phyloP scores from a whole-genome alignment of 2,329 filamentous ascomycete species.

The Teratosphaeria zuluensis region DNA sequence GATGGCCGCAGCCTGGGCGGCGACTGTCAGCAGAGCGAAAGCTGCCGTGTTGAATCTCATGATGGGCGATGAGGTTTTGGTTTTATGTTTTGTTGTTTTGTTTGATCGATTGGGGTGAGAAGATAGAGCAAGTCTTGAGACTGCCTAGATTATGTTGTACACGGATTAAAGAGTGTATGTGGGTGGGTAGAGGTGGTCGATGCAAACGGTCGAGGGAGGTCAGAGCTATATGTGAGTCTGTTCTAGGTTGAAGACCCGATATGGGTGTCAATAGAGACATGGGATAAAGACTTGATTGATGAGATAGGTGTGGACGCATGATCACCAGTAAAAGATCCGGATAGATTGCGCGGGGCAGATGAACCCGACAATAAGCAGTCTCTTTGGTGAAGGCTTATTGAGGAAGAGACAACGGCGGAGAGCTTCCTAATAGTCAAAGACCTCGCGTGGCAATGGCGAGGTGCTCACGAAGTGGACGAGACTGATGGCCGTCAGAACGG shows the following conservation, averaged over 20 bases:
- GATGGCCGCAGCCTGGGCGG: constrained; percentile 12
- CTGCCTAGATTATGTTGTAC: background rate
- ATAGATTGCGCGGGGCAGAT: background rate
- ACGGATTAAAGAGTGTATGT: constrained; percentile 1
- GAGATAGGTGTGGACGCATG: background rate
- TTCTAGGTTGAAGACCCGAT: background rate
- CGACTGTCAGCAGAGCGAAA: constrained; percentile 12
- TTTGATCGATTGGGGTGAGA: background rate
- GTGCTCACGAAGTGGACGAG: background rate
- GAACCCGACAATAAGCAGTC: background rate
- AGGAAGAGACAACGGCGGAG: background rate
- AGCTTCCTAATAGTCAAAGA: background rate
- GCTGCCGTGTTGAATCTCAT: constrained; percentile 17
- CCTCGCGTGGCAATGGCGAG: background rate
- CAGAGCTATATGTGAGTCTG: background rate
- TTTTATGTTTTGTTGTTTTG: background rate
- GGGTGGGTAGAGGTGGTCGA: background rate
- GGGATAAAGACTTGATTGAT: background rate
- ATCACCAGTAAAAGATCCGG: background rate
- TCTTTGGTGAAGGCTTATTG: background rate
- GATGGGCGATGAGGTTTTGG: constrained; percentile 8
- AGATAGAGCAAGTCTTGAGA: background rate
- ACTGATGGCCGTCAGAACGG: background rate
- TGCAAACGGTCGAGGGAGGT: background rate
- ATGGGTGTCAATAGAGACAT: background rate